Conservation (phyloP, 305 asterid species). For the Rubia balearica region DNA sequence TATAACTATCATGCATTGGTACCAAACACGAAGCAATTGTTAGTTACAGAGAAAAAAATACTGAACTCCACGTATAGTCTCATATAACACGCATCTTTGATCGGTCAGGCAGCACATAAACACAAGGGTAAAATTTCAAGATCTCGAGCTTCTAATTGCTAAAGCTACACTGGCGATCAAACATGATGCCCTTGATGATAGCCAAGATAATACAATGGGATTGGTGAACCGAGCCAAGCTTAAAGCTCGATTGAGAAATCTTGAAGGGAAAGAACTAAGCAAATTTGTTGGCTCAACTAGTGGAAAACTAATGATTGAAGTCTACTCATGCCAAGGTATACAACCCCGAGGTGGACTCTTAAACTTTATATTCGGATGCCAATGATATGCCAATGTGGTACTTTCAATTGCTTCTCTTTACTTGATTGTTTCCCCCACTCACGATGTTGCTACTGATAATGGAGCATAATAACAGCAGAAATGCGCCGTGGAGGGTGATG, state of each 20-base stretch:
- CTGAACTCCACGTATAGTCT: conserved; percentile 62
- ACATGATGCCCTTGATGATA: conserved; percentile 85
- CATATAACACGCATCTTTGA: conserved; percentile 89
- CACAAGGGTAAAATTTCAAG: conserved; percentile 96
- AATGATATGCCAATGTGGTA: too few relatives aligned
- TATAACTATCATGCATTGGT: too few relatives aligned
- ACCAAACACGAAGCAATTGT: conserved; percentile 95
- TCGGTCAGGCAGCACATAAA: conserved; percentile 97
- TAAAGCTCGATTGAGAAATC: conserved; percentile 73
- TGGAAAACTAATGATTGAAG: conserved; percentile 85
- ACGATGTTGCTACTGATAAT: too few relatives aligned
- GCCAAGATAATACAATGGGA: conserved; percentile 79
- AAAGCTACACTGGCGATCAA: conserved; percentile 87
- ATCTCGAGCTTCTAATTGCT: conserved; percentile 56
- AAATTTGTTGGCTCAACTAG: conserved; percentile 82
- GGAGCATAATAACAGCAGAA: too few relatives aligned
- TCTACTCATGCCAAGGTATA: conserved; percentile 22
- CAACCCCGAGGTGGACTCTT: too few relatives aligned
- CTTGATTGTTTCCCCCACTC: too few relatives aligned
- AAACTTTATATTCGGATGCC: too few relatives aligned
- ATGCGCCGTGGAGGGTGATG: too few relatives aligned
- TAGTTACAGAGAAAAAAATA: conserved; percentile 73
- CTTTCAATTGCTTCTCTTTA: too few relatives aligned
- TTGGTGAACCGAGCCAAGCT: conserved; percentile 81
- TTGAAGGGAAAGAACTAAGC: conserved; percentile 68